Conservation (phyloP, 306 rosid genomes). For the Malus domestica region DNA sequence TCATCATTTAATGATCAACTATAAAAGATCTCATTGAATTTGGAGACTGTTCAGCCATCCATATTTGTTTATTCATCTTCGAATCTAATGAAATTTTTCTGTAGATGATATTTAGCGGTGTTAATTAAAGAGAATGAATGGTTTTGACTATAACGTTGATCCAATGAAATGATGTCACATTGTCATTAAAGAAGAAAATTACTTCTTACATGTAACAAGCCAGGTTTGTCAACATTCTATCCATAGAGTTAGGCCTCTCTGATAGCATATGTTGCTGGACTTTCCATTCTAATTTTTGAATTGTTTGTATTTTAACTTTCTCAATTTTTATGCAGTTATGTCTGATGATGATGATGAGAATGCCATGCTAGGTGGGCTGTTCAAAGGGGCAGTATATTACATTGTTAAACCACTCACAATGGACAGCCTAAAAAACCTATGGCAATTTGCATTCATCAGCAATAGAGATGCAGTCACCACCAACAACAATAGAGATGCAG, state of each 20-base stretch:
- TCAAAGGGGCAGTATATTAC: constrained; percentile 28
- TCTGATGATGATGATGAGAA: constrained; percentile 21
- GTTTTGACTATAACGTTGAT: too few relatives aligned
- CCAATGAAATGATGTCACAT: too few relatives aligned
- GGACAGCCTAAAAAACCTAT: constrained; percentile 16
- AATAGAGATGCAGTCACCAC: background rate
- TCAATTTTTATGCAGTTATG: constrained; percentile 25
- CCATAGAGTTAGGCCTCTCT: background rate
- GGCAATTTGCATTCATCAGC: constrained; percentile 25
- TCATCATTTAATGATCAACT: too few relatives aligned
- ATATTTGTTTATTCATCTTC: too few relatives aligned
- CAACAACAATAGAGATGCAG: background rate
- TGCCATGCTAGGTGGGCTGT: constrained; percentile 5
- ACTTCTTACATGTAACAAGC: too few relatives aligned
- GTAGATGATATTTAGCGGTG: too few relatives aligned
- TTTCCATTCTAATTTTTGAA: background rate
- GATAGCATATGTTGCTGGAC: background rate
- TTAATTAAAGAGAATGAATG: too few relatives aligned
- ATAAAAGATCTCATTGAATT: too few relatives aligned
- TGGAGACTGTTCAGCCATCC: too few relatives aligned
- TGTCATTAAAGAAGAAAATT: too few relatives aligned
- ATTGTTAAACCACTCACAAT: constrained; percentile 19
- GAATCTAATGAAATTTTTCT: too few relatives aligned
- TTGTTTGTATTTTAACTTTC: too few relatives aligned
- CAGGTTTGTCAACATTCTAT: background rate